Evolutionary conservation across 2,329 filamentous ascomycete genomes (phyloP).

Genomic region (Aspergillus amoenus): DNA sequence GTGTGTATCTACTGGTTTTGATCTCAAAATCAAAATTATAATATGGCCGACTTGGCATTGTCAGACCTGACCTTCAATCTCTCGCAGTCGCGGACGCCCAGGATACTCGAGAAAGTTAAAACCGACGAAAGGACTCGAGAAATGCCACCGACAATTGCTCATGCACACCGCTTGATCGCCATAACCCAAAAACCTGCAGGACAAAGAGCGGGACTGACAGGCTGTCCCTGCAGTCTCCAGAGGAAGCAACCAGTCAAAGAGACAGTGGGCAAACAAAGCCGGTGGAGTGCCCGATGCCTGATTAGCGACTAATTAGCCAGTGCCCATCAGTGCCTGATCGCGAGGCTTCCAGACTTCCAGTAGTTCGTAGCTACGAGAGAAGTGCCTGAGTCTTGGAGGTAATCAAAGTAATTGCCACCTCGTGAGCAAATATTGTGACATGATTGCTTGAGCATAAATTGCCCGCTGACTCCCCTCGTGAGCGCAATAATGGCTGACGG

Average conservation of each 20-base stretch:
- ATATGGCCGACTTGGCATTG: neutral
- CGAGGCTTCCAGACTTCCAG: neutral
- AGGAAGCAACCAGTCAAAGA: neutral
- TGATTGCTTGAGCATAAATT: neutral
- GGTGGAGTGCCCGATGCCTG: conserved; percentile 3
- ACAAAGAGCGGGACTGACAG: conserved; percentile 3
- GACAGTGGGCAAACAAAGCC: neutral
- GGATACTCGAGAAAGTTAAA: neutral
- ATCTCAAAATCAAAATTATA: neutral
- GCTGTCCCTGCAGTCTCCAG: conserved; percentile 10
- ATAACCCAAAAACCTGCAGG: neutral
- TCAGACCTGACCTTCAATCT: neutral
- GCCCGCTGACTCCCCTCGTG: neutral
- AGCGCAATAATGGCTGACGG: neutral
- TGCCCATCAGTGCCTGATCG: conserved; percentile 5
- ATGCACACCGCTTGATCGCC: conserved; percentile 7
- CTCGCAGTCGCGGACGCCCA: neutral
- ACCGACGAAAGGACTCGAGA: neutral
- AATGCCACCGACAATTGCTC: neutral
- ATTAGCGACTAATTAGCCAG: neutral
- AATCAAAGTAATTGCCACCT: neutral
- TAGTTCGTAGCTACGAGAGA: too few species aligned
- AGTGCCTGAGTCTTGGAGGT: neutral
- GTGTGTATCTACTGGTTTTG: conserved; percentile 1
- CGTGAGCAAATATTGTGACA: neutral